Percentiles rank a stretch among this genome's conserved stretches.
Evolutionary conservation across 257 asterid genomes (phyloP).

Genomic region (Fraxinus cuspidata): DNA sequence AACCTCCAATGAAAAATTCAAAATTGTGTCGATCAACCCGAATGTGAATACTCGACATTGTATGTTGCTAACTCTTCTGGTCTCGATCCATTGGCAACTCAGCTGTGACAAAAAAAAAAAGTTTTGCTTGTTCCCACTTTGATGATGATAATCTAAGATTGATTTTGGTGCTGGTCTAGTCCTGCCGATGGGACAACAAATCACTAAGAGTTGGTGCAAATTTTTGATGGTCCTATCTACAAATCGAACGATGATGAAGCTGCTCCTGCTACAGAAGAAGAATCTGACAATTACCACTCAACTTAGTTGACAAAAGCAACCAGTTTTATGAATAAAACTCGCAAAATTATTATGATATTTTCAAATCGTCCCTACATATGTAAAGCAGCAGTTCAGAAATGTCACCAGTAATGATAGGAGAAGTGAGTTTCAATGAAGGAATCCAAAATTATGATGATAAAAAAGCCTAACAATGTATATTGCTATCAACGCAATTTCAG

Average conservation of each 20-base stretch:
- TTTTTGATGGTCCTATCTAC: background rate
- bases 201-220: conserved; percentile 11
- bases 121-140: conserved; percentile 24
- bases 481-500: background rate
- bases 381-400: background rate
- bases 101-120: conserved; percentile 10
- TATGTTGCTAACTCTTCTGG: conserved; percentile 28
- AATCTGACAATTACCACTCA: background rate
- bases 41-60: conserved; percentile 18
- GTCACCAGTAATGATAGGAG: background rate
- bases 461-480: background rate
- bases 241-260: background rate
- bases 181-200: conserved; percentile 42
- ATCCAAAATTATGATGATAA: background rate
- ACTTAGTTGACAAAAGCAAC: background rate
- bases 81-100: conserved; percentile 26
- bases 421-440: background rate
- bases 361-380: background rate
- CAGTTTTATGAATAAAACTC: background rate
- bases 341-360: background rate
- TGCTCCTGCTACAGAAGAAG: background rate
- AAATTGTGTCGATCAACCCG: conserved; percentile 36
- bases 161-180: conserved; percentile 41
- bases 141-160: conserved; percentile 35
- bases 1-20: conserved; percentile 37